Percentiles rank a stretch among this genome's conserved stretches.
Conservation (phyloP, 805 yeast genomes). For the Saturnispora silvae region DNA sequence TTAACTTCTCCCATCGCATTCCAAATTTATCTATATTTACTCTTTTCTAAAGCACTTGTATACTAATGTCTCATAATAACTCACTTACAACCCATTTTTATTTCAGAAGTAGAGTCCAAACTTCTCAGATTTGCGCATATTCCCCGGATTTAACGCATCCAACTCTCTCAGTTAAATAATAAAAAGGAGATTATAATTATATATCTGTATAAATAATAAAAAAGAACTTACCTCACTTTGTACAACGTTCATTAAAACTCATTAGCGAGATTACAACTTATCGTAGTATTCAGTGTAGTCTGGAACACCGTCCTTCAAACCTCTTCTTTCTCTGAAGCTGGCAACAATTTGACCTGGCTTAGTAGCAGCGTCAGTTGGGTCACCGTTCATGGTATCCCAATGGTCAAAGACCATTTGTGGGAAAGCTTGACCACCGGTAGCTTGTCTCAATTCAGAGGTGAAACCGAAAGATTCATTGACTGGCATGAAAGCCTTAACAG, state of each 20-base stretch:
- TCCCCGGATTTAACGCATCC: no score
- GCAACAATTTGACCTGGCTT: conserved; percentile 53
- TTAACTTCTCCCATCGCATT: no score
- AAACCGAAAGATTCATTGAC: conserved; percentile 99
- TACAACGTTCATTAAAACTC: conserved; percentile 10
- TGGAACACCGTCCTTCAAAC: conserved; percentile 95
- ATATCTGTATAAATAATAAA: conserved; percentile 7
- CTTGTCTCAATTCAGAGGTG: conserved; percentile 98
- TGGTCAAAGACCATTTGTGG: conserved; percentile 99
- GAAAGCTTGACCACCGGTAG: conserved; percentile 99
- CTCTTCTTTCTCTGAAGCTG: conserved; percentile 82
- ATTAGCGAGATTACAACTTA: conserved; percentile 47
- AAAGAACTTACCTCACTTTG: conserved; percentile 8
- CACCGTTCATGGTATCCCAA: conserved; percentile 88
- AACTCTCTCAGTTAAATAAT: conserved; percentile 1
- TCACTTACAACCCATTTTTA: background rate
- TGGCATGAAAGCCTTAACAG: conserved; percentile 99
- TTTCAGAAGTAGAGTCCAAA: background rate
- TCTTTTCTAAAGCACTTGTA: no score
- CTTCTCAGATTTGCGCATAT: no score
- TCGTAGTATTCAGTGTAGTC: conserved; percentile 99
- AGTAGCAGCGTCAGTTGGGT: conserved; percentile 77
- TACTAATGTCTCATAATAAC: background rate
- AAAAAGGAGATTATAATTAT: conserved; percentile 2
- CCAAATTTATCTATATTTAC: no score